Evolutionary conservation across 768 basidiomycete genomes (phyloP), one percentile per base, ranked within the genome.

Genomic region (Phlegmacium glaucopus): DNA sequence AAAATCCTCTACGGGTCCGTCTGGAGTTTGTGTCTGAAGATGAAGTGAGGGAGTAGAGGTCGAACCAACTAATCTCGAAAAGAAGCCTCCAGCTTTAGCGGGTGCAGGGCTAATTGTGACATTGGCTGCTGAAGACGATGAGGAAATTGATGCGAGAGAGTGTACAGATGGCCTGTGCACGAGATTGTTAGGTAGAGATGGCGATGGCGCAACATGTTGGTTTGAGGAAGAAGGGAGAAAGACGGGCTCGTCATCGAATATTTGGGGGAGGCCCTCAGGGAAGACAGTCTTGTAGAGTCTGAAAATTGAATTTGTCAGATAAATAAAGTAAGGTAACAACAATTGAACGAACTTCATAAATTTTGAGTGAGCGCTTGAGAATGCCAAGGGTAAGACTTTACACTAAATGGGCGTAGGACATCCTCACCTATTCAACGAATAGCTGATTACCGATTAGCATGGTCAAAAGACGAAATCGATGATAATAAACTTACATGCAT

Each of bases 201-300:
- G 43, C 39, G 49, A 50, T 16, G 39, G 36, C 36, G 32, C 10
- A 12, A 35, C 26, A 22, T 30, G 17, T 44, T 29, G 36, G 39
- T 47, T 45, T 29, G 38, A 8, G 63, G 60, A 43, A 64, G 67
- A 29, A 61, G 68, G n/a, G 72, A 70, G 16, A 62, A 61, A 9
- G 51, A 49, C 26, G 72, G 72, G 58, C 52, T 72, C 71, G 0
- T 58, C 57, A 26, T 78, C 74, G 10, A 47, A 28, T 11, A 28
- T 29, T n/a, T 39, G 44, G 6, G 59, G 59, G 2, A 87, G 60
- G 6, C 83, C 85, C 17, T 71, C 67, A 1, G 85, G 85, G 52
- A 85, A 87, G 27, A 86, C 74, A 4, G 75, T 76, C 57, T 80
- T 85, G 68, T 79, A 86, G 4, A 87, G 65, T 60, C 81, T 85